A percentile compares a stretch with the other conserved stretches of the same genome.
Evolutionary conservation across 768 basidiomycete species (phyloP).

Genomic region (Mycena galopus): DNA sequence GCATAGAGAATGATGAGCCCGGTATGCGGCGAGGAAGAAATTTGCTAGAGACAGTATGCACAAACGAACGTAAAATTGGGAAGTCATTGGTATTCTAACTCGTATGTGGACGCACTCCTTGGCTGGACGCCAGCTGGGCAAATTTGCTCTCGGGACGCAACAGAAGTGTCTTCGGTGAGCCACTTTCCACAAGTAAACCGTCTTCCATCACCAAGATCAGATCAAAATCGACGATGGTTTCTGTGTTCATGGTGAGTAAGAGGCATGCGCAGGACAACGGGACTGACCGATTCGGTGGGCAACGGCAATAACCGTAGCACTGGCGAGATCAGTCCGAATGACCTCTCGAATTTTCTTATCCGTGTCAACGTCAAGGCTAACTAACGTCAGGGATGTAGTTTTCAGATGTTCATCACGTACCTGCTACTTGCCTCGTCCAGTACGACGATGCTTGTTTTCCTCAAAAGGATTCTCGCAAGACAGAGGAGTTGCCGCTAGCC

Average conservation of each 20-base stretch:
- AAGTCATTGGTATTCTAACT: too few species aligned
- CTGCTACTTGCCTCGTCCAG: slow-evolving; percentile 25
- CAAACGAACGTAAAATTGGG: too few species aligned
- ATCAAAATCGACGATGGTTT: slow-evolving; percentile 24
- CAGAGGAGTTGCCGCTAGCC: slow-evolving; percentile 18
- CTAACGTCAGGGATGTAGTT: too few species aligned
- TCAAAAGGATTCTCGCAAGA: slow-evolving; percentile 16
- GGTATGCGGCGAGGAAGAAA: too few species aligned
- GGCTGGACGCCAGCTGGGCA: slow-evolving; percentile 11
- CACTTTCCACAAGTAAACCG: slow-evolving; percentile 14
- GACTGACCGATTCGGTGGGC: slow-evolving; percentile 29
- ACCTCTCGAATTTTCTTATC: slow-evolving; percentile 19
- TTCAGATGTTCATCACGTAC: neutral
- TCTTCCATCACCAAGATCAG: slow-evolving; percentile 22
- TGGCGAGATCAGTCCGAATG: slow-evolving; percentile 15
- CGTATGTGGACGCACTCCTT: slow-evolving; percentile 1
- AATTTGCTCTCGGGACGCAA: slow-evolving; percentile 12
- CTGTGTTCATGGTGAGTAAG: neutral
- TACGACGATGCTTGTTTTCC: slow-evolving; percentile 3
- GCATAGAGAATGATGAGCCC: too few species aligned
- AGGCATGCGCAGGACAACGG: too few species aligned
- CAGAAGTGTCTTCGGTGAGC: slow-evolving; percentile 2
- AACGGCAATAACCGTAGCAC: slow-evolving; percentile 17
- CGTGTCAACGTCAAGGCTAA: slow-evolving; percentile 5
- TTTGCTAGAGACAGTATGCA: too few species aligned